Conservation (phyloP, 164 flowering plant species). For the Liriodendron chinense region DNA sequence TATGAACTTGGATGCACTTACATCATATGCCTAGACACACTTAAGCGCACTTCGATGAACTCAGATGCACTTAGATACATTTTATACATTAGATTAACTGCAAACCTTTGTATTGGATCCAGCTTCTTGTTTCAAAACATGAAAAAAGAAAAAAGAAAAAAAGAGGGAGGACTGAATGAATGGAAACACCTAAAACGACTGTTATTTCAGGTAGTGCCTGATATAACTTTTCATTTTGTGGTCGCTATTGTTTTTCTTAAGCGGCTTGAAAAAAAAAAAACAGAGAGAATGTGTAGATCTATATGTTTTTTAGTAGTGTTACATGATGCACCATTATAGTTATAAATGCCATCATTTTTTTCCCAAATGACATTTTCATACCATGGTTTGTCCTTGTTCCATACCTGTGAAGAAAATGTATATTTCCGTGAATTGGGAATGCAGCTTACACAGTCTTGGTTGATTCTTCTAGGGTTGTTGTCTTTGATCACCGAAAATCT, state of each 20-base stretch:
- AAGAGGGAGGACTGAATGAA: neutral
- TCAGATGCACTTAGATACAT: too few species aligned
- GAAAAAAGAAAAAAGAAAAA: too few species aligned
- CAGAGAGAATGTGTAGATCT: too few species aligned
- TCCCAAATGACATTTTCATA: neutral
- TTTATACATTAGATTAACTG: too few species aligned
- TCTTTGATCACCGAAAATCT: slow-evolving; percentile 77
- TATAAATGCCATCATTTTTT: too few species aligned
- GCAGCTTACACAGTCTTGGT: neutral
- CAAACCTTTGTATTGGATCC: too few species aligned
- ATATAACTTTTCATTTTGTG: neutral
- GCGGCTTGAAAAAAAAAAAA: too few species aligned
- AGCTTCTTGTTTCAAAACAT: too few species aligned
- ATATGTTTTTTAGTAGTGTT: neutral
- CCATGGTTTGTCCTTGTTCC: neutral
- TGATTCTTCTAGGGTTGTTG: slow-evolving; percentile 45
- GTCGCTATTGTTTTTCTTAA: too few species aligned
- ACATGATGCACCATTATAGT: neutral
- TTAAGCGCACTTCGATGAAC: too few species aligned
- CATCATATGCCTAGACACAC: too few species aligned
- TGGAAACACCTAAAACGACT: neutral
- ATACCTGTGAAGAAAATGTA: neutral
- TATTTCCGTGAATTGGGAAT: neutral
- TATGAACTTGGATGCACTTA: too few species aligned
- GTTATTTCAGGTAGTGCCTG: neutral